Evolutionary conservation across 1,284 basidiomycete genomes (phyloP).

Genomic region (Cerioporus squamosus): DNA sequence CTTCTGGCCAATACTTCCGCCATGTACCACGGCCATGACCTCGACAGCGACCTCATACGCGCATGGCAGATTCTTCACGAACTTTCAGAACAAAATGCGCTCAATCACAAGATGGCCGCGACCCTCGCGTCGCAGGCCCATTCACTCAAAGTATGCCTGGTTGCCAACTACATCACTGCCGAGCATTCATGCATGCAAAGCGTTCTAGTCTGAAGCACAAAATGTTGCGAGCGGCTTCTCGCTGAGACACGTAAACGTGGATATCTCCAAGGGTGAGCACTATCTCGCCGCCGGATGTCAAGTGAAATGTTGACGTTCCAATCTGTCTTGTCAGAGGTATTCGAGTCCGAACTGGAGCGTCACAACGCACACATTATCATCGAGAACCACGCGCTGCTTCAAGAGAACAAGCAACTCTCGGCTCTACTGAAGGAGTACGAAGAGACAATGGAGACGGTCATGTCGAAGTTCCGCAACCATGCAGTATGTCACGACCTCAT

Average conservation of each 20-base stretch:
- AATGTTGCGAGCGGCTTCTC: slow-evolving; percentile 82
- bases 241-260: slow-evolving; percentile 90
- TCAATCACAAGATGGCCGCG: slow-evolving; percentile 81
- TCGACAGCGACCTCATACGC: slow-evolving; percentile 75
- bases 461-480: slow-evolving; percentile 94
- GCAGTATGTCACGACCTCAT: slow-evolving; percentile 59
- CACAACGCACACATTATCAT: slow-evolving; percentile 89
- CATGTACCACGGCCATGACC: slow-evolving; percentile 47
- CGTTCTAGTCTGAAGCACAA: slow-evolving; percentile 73
- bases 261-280: slow-evolving; percentile 85
- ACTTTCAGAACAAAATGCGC: slow-evolving; percentile 84
- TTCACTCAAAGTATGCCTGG: slow-evolving; percentile 73
- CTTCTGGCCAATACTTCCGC: background rate
- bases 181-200: slow-evolving; percentile 27
- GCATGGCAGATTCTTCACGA: slow-evolving; percentile 84
- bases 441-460: slow-evolving; percentile 92
- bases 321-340: slow-evolving; percentile 66
- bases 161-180: slow-evolving; percentile 7
- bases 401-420: slow-evolving; percentile 95
- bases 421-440: slow-evolving; percentile 94
- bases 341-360: slow-evolving; percentile 92
- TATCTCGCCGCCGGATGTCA: too few species aligned
- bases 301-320: background rate
- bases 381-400: slow-evolving; percentile 90
- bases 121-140: slow-evolving; percentile 77